Evolutionary conservation across 164 flowering plant genomes (phyloP).

Genomic region (Kingdonia uniflora): DNA sequence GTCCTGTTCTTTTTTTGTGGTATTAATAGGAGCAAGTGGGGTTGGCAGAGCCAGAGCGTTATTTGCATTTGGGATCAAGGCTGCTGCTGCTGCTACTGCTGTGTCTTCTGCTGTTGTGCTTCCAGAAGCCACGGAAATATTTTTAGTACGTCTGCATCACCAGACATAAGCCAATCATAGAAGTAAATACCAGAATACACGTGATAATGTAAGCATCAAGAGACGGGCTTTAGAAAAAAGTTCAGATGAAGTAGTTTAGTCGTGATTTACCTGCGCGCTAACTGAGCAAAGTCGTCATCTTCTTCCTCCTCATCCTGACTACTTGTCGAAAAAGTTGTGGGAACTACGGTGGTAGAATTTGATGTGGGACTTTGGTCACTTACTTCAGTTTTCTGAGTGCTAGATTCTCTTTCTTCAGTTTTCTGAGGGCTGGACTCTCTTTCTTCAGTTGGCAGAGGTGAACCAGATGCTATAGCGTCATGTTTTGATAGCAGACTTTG

Average conservation of each 20-base stretch:
- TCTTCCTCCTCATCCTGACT: conserved; percentile 67
- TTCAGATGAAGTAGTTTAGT: not conserved
- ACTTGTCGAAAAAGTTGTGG: conserved; percentile 18
- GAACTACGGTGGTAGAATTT: conserved; percentile 13
- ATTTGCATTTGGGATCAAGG: conserved; percentile 17
- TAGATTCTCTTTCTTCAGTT: conserved; percentile 13
- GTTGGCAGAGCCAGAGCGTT: conserved; percentile 46
- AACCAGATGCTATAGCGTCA: conserved; percentile 83
- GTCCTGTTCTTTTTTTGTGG: conserved; percentile 61
- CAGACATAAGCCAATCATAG: no score
- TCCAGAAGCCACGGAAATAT: conserved; percentile 21
- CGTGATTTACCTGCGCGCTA: conserved; percentile 67
- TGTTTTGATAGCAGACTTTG: conserved; percentile 73
- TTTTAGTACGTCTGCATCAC: conserved; percentile 64
- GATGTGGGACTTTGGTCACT: conserved; percentile 21
- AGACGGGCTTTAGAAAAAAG: not conserved
- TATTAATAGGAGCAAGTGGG: conserved; percentile 48
- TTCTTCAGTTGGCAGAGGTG: conserved; percentile 35
- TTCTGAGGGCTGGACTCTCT: conserved; percentile 11
- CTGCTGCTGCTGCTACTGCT: conserved; percentile 15
- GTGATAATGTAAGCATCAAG: no score
- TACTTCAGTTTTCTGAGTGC: conserved; percentile 11
- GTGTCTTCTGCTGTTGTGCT: conserved; percentile 13
- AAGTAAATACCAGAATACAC: no score
- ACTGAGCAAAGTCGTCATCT: conserved; percentile 85